Evolutionary conservation across 164 flowering plant species (phyloP), one percentile per base, ranked within the genome.

Genomic region (Umbilicus rupestris): DNA sequence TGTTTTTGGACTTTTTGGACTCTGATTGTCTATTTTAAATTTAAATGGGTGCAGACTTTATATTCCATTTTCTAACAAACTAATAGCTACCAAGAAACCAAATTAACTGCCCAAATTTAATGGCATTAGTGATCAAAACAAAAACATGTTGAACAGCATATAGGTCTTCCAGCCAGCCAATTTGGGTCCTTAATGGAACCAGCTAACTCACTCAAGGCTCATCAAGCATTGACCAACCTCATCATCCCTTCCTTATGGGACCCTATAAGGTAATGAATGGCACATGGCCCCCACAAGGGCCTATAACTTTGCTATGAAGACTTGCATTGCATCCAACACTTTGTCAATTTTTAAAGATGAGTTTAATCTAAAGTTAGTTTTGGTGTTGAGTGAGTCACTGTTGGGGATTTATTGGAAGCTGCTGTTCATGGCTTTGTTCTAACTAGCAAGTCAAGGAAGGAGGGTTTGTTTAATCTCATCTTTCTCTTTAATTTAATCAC

Each of bases 301-400:
- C 60, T 33, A 55, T 55, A 20, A 49, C 55, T 49, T 49, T 12
- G 55, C 55, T 49, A 20, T 49, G 55, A 49, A 49, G 49, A 45
- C 57, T 20, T 11, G 33, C 58, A 47, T 11, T 9, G 5, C 24
- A 47, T 4, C 59, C 3, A 49, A 52, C 55, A 26, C 30, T 52
- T 52, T 52, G 22, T 22, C 29, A 22, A 22, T 52, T n/a, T n/a
- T 0, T 22, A 22, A 24, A 24, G 0, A 50, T 50, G 14, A 47
- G 19, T 8, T 50, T 22, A 52, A 24, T 24, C 12, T 11, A 52
- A 52, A 52, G 58, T 26, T 17, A n/a, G 55, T 47, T 47, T n/a
- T 3, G n/a, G 5, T 41, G 7, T 35, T 35, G 37, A 35, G 37
- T 41, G 44, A 41, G 44, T 9, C 44, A 41, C 12, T 41, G 44